Conservation (phyloP, 805 yeast genomes). For the Maudiozyma serrabonitensis region DNA sequence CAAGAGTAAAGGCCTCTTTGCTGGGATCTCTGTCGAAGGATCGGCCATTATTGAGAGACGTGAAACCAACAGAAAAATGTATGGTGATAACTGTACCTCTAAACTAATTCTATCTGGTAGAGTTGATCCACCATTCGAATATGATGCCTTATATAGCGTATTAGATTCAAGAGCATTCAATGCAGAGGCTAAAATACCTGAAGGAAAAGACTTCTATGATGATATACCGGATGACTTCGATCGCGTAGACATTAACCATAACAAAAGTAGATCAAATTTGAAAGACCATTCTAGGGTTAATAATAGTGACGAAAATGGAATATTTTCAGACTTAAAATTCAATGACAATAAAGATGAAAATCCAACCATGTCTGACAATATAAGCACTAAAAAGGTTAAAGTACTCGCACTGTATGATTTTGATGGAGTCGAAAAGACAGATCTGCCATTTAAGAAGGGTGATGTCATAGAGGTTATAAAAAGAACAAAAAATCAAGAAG, state of each 20-base stretch:
- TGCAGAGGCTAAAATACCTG: slow-evolving; percentile 45
- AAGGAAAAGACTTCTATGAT: slow-evolving; percentile 36
- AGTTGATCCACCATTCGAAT: slow-evolving; percentile 83
- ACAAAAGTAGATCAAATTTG: slow-evolving; percentile 2
- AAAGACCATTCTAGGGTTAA: background rate
- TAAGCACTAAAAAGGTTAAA: slow-evolving; percentile 28
- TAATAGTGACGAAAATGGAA: background rate
- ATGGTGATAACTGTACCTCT: slow-evolving; percentile 82
- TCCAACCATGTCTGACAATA: background rate
- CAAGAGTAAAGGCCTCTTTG: slow-evolving; percentile 92
- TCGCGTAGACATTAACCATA: background rate
- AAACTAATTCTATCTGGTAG: slow-evolving; percentile 72
- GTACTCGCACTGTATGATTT: slow-evolving; percentile 86
- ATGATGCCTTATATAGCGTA: slow-evolving; percentile 77
- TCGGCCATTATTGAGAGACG: slow-evolving; percentile 94
- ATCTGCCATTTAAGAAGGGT: slow-evolving; percentile 86
- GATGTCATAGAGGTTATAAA: slow-evolving; percentile 82
- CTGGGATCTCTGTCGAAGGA: slow-evolving; percentile 96
- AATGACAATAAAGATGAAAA: background rate
- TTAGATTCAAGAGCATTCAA: slow-evolving; percentile 78
- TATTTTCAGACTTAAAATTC: background rate
- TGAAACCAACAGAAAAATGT: slow-evolving; percentile 92
- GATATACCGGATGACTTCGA: slow-evolving; percentile 41
- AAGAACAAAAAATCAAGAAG: slow-evolving; percentile 80
- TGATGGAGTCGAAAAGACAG: slow-evolving; percentile 90